phyloP scores from a whole-genome alignment of 441 rosid genomes.

The Euphorbia corollata region DNA sequence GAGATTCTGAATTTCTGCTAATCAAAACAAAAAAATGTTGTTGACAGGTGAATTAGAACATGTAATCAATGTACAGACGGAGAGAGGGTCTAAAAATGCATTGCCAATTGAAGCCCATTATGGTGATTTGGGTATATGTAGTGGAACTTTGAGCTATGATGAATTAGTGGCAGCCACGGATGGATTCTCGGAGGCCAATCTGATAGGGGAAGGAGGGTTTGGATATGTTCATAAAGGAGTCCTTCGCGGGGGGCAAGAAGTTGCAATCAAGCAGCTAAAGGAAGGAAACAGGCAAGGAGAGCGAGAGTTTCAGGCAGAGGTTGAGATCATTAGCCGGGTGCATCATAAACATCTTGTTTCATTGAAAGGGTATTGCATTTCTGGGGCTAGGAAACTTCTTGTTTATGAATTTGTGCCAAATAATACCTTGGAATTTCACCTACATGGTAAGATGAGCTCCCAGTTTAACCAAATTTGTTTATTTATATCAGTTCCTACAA shows the following conservation, averaged over 20 bases:
- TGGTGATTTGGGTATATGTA: slow-evolving; percentile 40
- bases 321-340: slow-evolving; percentile 73
- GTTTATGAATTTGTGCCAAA: slow-evolving; percentile 90
- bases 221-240: slow-evolving; percentile 82
- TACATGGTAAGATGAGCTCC: slow-evolving; percentile 45
- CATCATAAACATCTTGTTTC: slow-evolving; percentile 91
- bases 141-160: slow-evolving; percentile 56
- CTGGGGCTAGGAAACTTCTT: slow-evolving; percentile 58
- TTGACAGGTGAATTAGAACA: background rate
- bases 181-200: slow-evolving; percentile 77
- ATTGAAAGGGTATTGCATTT: slow-evolving; percentile 70
- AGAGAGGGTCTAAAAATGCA: slow-evolving; percentile 31
- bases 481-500: background rate
- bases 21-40: too few species aligned
- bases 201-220: slow-evolving; percentile 90
- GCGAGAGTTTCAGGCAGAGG: slow-evolving; percentile 82
- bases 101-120: slow-evolving; percentile 55
- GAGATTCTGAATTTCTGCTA: background rate
- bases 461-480: background rate
- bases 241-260: slow-evolving; percentile 70
- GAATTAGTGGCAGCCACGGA: slow-evolving; percentile 66
- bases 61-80: slow-evolving; percentile 23
- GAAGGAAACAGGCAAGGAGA: slow-evolving; percentile 89
- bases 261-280: slow-evolving; percentile 77
- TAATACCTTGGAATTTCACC: slow-evolving; percentile 70